These are phyloP conservation scores for Hypoxylon sp. DNA, from an alignment of 2,329 filamentous ascomycete species.

Conservation along the genomic window DNA sequence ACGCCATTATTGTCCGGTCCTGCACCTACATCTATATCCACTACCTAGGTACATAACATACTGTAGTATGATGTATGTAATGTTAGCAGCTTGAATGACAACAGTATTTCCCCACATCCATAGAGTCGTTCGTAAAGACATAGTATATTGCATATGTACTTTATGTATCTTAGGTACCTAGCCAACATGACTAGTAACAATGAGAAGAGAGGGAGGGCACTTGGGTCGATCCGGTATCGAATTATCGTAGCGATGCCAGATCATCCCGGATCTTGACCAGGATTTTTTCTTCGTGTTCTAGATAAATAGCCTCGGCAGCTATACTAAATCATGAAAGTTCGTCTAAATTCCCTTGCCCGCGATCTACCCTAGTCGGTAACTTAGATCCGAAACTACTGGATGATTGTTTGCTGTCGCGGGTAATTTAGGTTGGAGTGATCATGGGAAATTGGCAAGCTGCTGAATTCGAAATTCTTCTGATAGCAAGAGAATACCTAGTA, in stretches of 20 bases:
- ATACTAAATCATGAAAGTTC: neutral
- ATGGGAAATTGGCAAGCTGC: too few species aligned
- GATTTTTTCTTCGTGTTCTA: neutral
- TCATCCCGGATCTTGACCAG: constrained; percentile 4
- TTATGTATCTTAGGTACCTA: too few species aligned
- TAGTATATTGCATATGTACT: constrained; percentile 7
- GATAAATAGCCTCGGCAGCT: neutral
- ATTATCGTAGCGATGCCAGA: constrained; percentile 11
- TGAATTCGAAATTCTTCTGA: too few species aligned
- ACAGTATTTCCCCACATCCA: constrained; percentile 29
- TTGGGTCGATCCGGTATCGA: constrained; percentile 26
- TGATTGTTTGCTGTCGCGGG: neutral
- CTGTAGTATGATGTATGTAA: constrained; percentile 2
- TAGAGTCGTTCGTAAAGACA: constrained; percentile 7
- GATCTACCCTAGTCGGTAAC: neutral
- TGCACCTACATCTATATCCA: neutral
- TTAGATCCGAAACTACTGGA: neutral
- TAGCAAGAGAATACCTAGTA: too few species aligned
- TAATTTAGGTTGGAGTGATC: neutral
- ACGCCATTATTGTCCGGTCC: constrained; percentile 1
- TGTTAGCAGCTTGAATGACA: constrained; percentile 18
- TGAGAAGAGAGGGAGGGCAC: neutral
- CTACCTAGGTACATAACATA: neutral
- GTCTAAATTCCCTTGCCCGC: neutral
- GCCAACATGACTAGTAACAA: constrained; percentile 9